Evolutionary conservation across 2,329 filamentous ascomycete species (phyloP).

Genomic region (Cladorrhinum sp.): DNA sequence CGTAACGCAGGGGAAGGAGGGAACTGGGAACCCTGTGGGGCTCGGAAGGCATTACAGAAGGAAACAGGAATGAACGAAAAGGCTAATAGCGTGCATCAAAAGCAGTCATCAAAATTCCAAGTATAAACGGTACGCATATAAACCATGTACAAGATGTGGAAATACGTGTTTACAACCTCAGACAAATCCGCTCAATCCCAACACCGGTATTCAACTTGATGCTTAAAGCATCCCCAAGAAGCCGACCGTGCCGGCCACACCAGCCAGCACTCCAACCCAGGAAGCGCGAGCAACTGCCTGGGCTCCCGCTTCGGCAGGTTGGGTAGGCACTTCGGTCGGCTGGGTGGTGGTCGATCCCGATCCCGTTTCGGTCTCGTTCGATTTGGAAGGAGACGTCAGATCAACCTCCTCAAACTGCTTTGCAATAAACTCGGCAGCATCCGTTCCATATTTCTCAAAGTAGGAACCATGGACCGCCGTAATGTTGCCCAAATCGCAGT

Average conservation of each 20-base stretch:
- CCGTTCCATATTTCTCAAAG: slow-evolving; percentile 26
- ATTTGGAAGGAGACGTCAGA: neutral
- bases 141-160: too few species aligned
- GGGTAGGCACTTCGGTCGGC: neutral
- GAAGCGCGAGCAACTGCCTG: neutral
- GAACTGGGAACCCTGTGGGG: too few species aligned
- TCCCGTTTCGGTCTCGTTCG: neutral
- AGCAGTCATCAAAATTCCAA: too few species aligned
- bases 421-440: slow-evolving; percentile 26
- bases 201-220: neutral
- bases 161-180: too few species aligned
- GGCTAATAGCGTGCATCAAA: too few species aligned
- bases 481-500: slow-evolving; percentile 27
- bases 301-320: neutral
- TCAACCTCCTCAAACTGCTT: slow-evolving; percentile 18
- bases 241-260: neutral
- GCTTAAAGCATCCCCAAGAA: neutral
- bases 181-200: too few species aligned
- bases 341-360: neutral
- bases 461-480: slow-evolving; percentile 26
- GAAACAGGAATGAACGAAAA: too few species aligned
- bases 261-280: neutral
- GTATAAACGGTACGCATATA: too few species aligned
- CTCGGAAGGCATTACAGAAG: too few species aligned
- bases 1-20: too few species aligned